phyloP scores from a whole-genome alignment of 495 filamentous ascomycete genomes.

The Staphylotrichum longicolle region DNA sequence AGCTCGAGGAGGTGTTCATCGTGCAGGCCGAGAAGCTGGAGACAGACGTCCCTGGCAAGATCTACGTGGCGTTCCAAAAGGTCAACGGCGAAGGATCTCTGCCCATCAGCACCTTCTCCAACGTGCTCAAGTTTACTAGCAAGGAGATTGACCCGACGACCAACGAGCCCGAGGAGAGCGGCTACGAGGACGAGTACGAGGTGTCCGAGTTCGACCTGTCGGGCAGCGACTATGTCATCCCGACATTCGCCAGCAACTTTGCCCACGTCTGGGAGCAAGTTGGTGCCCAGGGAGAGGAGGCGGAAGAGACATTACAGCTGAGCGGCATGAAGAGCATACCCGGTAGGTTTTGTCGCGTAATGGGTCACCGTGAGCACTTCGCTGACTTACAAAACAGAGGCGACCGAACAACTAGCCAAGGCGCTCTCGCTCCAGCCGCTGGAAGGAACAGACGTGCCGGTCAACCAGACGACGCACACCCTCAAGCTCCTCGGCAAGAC shows the following conservation, averaged over 20 bases:
- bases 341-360: constrained; percentile 56
- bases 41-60: constrained; percentile 80
- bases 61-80: constrained; percentile 94
- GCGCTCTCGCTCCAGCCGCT: constrained; percentile 87
- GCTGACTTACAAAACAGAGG: constrained; percentile 58
- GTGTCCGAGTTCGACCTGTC: constrained; percentile 89
- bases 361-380: neutral
- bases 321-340: constrained; percentile 87
- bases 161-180: constrained; percentile 82
- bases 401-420: constrained; percentile 85
- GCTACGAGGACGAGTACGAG: constrained; percentile 97
- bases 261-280: constrained; percentile 97
- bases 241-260: constrained; percentile 91
- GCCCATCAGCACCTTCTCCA: constrained; percentile 78
- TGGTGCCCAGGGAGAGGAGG: constrained; percentile 81
- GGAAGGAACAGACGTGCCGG: constrained; percentile 85
- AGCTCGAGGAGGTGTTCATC: constrained; percentile 85
- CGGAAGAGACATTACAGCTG: constrained; percentile 87
- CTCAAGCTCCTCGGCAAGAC: constrained; percentile 97
- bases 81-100: constrained; percentile 66
- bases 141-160: constrained; percentile 98
- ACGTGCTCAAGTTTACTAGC: constrained; percentile 92
- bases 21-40: constrained; percentile 78
- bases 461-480: constrained; percentile 85
- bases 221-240: constrained; percentile 90